Evolutionary conservation across 352 stramenopile species (phyloP).

Genomic region (Halophytophthora polymorphica): DNA sequence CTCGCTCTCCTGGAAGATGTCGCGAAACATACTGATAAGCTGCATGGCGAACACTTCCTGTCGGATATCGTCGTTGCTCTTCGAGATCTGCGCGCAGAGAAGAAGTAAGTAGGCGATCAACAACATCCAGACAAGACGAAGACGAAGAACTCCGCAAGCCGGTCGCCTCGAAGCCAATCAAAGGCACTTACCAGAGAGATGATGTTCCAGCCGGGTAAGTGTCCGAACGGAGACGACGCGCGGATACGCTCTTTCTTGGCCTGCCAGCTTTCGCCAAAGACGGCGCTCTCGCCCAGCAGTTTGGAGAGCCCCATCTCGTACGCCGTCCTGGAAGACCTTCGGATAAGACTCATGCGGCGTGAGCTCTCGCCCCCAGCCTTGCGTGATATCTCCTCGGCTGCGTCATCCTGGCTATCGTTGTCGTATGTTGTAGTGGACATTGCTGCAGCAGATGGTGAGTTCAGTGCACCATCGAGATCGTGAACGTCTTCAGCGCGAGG

Average conservation of each 20-base stretch:
- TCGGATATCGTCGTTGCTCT: conserved; percentile 95
- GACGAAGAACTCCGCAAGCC: not conserved
- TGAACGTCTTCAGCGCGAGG: conserved; percentile 1
- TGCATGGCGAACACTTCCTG: conserved; percentile 97
- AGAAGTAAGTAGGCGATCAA: not conserved
- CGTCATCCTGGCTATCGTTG: conserved; percentile 17
- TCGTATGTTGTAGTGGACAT: not conserved
- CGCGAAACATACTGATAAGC: conserved; percentile 91
- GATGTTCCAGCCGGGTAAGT: conserved; percentile 91
- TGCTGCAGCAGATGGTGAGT: conserved; percentile 8
- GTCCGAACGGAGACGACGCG: conserved; percentile 78
- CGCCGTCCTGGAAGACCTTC: conserved; percentile 49
- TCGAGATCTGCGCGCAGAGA: conserved; percentile 88
- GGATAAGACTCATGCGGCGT: conserved; percentile 38
- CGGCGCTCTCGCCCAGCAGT: conserved; percentile 46
- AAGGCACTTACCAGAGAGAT: conserved; percentile 67
- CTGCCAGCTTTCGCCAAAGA: conserved; percentile 94
- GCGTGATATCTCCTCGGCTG: conserved; percentile 19
- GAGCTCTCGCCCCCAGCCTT: conserved; percentile 12
- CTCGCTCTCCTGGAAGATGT: conserved; percentile 89
- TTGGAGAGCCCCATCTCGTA: conserved; percentile 72
- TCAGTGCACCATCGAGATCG: conserved; percentile 9
- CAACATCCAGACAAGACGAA: not conserved
- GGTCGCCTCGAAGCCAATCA: not conserved
- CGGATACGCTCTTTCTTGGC: conserved; percentile 92